A percentile compares a stretch with the other conserved stretches of the same genome.
phyloP scores from a whole-genome alignment of 2,329 filamentous ascomycete species.

The Penicillium fuscoglaucum region DNA sequence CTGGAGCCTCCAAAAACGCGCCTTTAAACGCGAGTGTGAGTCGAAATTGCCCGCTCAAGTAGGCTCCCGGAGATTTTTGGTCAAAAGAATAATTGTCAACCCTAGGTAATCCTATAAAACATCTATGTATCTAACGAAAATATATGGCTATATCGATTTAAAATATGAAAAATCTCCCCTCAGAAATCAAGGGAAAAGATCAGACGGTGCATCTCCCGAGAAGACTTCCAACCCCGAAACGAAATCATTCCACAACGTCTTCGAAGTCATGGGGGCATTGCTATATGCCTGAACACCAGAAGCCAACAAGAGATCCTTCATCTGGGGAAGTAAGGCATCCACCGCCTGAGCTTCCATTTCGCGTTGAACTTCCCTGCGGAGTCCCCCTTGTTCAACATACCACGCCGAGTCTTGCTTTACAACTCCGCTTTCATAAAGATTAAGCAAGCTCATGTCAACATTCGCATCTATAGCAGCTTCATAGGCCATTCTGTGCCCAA shows the following conservation, averaged over 20 bases:
- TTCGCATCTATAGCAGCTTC: not conserved
- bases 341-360: constrained; percentile 16
- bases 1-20: not conserved
- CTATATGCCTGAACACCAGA: constrained; percentile 10
- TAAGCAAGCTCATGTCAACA: constrained; percentile 17
- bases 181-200: not conserved
- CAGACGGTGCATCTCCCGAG: not conserved
- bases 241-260: constrained; percentile 10
- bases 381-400: constrained; percentile 9
- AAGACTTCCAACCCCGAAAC: constrained; percentile 10
- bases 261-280: constrained; percentile 19
- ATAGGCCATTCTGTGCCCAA: not conserved
- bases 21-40: not conserved
- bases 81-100: no score
- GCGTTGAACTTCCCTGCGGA: constrained; percentile 6
- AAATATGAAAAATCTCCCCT: no score
- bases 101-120: no score
- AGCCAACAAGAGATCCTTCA: constrained; percentile 8
- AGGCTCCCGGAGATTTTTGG: no score
- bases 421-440: constrained; percentile 8
- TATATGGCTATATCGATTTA: not conserved
- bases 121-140: not conserved
- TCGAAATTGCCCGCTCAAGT: not conserved
- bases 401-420: constrained; percentile 8
- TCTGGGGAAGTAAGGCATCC: constrained; percentile 13